Percentiles rank a stretch among this genome's conserved stretches.
Conservation (phyloP, 2,329 filamentous ascomycete species). For the Talaromyces sp. region DNA sequence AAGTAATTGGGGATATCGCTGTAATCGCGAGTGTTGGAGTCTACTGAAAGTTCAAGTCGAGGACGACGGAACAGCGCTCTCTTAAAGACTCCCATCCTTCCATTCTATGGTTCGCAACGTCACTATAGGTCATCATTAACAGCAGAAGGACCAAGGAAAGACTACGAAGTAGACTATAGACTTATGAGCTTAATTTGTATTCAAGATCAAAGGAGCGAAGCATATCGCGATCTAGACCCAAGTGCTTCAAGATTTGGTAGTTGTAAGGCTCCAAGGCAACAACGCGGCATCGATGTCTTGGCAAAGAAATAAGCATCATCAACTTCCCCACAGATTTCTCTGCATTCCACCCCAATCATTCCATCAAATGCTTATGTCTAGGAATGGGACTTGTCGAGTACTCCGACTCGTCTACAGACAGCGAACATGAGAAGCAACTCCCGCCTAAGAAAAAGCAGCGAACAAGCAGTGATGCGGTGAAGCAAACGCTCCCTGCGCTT, state of each 20-base stretch:
- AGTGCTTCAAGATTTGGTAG: background rate
- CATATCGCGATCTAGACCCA: background rate
- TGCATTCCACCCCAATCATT: slow-evolving; percentile 20
- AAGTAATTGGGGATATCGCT: background rate
- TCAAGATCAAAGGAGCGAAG: background rate
- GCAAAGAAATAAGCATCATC: slow-evolving; percentile 9
- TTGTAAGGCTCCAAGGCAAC: background rate
- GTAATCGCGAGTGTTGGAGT: background rate
- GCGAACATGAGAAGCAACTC: slow-evolving; percentile 24
- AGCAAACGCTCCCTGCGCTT: slow-evolving; percentile 64
- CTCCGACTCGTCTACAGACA: slow-evolving; percentile 48
- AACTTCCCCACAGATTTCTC: slow-evolving; percentile 19
- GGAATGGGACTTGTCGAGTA: slow-evolving; percentile 67
- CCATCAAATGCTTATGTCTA: slow-evolving; percentile 13
- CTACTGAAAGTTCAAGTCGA: background rate
- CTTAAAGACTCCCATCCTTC: background rate
- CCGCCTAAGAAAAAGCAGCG: slow-evolving; percentile 29
- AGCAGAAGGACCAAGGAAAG: background rate
- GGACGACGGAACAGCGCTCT: background rate
- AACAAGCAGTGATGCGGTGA: slow-evolving; percentile 16
- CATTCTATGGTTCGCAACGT: slow-evolving; percentile 7
- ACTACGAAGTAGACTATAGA: background rate
- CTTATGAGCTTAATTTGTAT: background rate
- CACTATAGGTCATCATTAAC: background rate
- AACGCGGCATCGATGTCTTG: slow-evolving; percentile 1